Base-by-base conservation (phyloP, 78 protist species). In the Polysphondylium violaceum region DNA sequence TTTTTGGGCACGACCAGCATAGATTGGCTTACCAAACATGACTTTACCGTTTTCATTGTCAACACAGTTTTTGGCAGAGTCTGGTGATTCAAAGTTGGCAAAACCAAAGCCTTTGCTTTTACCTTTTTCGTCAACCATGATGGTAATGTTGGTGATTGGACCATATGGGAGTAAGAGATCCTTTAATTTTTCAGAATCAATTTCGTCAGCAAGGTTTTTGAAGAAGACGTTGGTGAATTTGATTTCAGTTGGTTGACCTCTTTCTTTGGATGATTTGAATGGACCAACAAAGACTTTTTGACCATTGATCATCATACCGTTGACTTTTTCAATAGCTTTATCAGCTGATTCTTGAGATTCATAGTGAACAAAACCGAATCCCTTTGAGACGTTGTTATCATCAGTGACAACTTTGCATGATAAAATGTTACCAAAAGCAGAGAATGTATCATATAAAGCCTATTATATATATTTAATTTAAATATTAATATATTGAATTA, bases 331-430 rank as follows among this genome's bases (percentile, higher is more conserved):
- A 50, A 98, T 96, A 55, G 98, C 99, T 41, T 72, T 44, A 7
- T 95, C 77, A 38, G 99, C 99, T 9, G 97, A 97, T 44, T 97
- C 97, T 67, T 78, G 92, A 11, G 91, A 92, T 81, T 97, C 99
- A 60, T 93, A 98, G 92, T 98, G 99, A 29, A 98, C 99, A 63
- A 95, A 98, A 40, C 99, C 99, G 64, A 94, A 97, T 41, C 99
- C 99, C 63, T 69, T 64, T 58, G 93, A 75, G 38, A 74, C 94
- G 43, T 69, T 56, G 41, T 75, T 78, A 71, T 97, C 96, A 38
- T 93, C 96, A 38, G 59, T 68, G 25, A 83, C 96, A 85, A 94
- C 95, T 89, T 94, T 94, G 95, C 96, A 94, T 29, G 96, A 94
- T 56, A 96, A 92, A 61, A 96, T 94, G 65, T 86, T 94, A 25